Evolutionary conservation across 192 early-diverging fungal species (phyloP), one percentile per base, ranked within the genome.

Genomic region (Paraglomus brasilianum): DNA sequence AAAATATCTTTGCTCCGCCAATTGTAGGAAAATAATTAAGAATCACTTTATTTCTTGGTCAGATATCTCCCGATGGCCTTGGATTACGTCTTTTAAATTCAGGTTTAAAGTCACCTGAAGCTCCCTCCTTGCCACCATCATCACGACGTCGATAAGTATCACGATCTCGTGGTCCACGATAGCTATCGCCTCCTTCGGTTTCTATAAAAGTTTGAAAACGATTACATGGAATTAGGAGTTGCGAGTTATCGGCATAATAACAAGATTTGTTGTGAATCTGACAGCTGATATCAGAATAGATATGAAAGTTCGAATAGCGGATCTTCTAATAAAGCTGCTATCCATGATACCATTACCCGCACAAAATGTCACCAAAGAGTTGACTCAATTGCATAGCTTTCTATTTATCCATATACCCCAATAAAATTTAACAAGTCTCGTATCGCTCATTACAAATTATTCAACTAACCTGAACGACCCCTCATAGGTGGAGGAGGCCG

Each of bases 51-150:
- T 30, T 30, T 30, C 30, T 30, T 30, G 30, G 30, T 30, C 30
- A 30, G 30, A 2, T 30, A 30, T 30, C 30, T 30, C 30, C 30
- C 3, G 30, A 30, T 30, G 30, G 30, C 30, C 30, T 30, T 30
- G 75, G 76, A 78, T 77, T 73, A 71, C 92, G 89, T 85, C 92
- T 90, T 83, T 92, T 91, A 93, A 99, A 99, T 83, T 96, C 94
- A 69, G 97, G 95, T 80, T 91, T 89, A 86, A 91, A 99, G 84
- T 93, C 89, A 74, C 92, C 93, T 70, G 89, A 86, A 71, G 92
- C 91, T 69, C 88, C 91, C 79, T 97, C 95, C 91, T 97, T 96
- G 77, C 84, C 85, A 80, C 82, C 87, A 65, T 86, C 84, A 79
- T 91, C 87, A 70, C 86, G 87, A 66, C 92, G 89, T 71, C 94